Evolutionary conservation across 225 moss, liverwort and hornwort genomes (phyloP), one percentile per base, ranked within the genome.

Genomic region (Bryoerythrophyllum caledonicum): DNA sequence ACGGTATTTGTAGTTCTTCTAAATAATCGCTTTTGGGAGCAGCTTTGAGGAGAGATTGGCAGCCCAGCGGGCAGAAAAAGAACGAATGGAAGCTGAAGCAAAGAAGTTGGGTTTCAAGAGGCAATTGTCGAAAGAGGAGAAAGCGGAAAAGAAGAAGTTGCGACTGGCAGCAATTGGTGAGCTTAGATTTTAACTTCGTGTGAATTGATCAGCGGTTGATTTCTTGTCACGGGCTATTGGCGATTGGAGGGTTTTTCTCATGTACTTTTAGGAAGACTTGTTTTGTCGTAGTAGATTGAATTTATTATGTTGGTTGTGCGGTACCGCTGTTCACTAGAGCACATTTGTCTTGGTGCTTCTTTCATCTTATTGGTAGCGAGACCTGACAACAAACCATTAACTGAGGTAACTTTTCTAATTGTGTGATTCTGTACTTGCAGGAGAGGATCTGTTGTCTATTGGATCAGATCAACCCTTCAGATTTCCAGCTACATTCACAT

Each of bases 401-500:
- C n/a, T 40, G 51, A 37, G 54, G 24, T 63, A 12, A 54, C 38
- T 41, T 77, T 24, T 54, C 59, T 70, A 20, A 60, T 53, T 63
- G 53, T 62, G 23, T 51, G 66, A 34, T 24, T 64, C 16, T 59
- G 53, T 25, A 26, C 71, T 75, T 76, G 70, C 90, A 96, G 96
- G 96, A 51, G 99, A 99, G 91, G 99, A 99, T 83, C 82, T 99
- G 63, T 67, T 99, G 57, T 87, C 91, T 12, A 99, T 99, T 71
- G 91, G 91, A 68, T 88, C 88, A 76, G 99, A 99, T 63, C 99
- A 99, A 70, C 99, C 99, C 58, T 99, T 99, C 54, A 89, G 99
- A 70, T 99, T 99, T 80, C 99, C 99, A 55, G 99, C 99, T 52
- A 99, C 99, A 48, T 99, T 99, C 84, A 99, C 99, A 37, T 99